Base-by-base conservation (phyloP, 2,329 filamentous ascomycete species). In the Mycosphaerella sp. region DNA sequence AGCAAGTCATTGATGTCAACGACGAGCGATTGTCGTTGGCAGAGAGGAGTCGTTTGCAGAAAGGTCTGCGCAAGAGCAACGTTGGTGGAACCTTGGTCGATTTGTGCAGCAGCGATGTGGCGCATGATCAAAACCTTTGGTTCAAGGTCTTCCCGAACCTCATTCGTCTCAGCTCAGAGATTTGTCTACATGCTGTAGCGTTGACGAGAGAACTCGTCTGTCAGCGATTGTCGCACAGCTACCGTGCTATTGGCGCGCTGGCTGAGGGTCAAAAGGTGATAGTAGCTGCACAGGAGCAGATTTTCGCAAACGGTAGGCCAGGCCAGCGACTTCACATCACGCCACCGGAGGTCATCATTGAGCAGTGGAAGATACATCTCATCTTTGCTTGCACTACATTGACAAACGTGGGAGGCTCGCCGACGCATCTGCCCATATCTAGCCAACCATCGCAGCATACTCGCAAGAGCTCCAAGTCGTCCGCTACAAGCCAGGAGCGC, bases 111-210 rank as follows among this genome's bases (percentile, higher is more conserved):
- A 97, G 93, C 70, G 93, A 97, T 61, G 83, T 93, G 21, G 89
- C 89, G 0, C 96, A 97, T 63, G 93, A 98, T 66, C 85, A 89
- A 2, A 95, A 90, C 0, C 73, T 98, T 10, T 98, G 93, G 93
- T 94, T 93, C 72, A 98, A 97, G 65, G 85, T 97, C 14, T 98
- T 98, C 63, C 94, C 93, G 3, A 97, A 96, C 63, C 78, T 98
- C 28, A 87, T 98, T 50, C 82, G 89, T 9, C 85, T 95, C 59
- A 89, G 89, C 52, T 94, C 89, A 64, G 88, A 96, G 59, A 86
- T 86, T 53, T 98, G 91, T 62, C 87, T 89, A 0, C 90, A 95
- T 62, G 89, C 91, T 2, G 87, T 97, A 30, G 90, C 88, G 0
- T 81, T 97, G 42, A 89, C 89, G 21, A 81, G 94, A 53, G 91